Base-by-base conservation (phyloP, 2,329 filamentous ascomycete species). In the Venturia carpophila region DNA sequence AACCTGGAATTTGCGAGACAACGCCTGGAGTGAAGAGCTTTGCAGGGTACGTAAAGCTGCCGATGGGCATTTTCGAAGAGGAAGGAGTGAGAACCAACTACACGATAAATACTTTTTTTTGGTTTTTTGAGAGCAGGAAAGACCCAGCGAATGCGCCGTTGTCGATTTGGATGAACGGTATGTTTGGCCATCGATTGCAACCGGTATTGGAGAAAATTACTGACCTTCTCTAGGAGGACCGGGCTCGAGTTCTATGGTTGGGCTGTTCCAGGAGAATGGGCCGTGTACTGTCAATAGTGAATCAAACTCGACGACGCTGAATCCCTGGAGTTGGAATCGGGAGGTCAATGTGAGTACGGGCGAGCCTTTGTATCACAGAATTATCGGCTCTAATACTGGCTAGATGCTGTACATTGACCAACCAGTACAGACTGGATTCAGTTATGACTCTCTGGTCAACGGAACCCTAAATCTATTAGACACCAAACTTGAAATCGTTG, bases 251-350 rank as follows among this genome's bases (percentile, higher is more conserved):
- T 83, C 79, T 9, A 73, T 83, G 70, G 74, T 81, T 56, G 80
- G 79, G 10, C 69, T 79, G n/a, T 71, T 79, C 9, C 60, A 69
- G 24, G 82, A 82, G 69, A 81, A 81, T 66, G 80, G 80, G 1
- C 84, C 84, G 1, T 87, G 85, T 69, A 72, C 69, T 17, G 77
- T 86, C 41, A 79, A 82, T 56, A 67, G 73, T 3, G 82, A 85
- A 67, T 82, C 80, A 0, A 84, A 83, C 67, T 75, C 75, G 0
- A 79, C 77, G 0, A 71, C 71, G n/a, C 65, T 78, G 7, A 88
- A 86, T 69, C 79, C 83, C 2, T 85, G 80, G 77, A 83, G 82
- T 0, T 88, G 84, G 83, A 87, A 87, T 68, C 83, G 83, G 65
- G 78, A 86, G 66, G 75, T 76, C 55, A 79, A 79, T 65, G 76